Base-by-base conservation (phyloP, 495 filamentous ascomycete species). In the Aspergillus cavernicola region DNA sequence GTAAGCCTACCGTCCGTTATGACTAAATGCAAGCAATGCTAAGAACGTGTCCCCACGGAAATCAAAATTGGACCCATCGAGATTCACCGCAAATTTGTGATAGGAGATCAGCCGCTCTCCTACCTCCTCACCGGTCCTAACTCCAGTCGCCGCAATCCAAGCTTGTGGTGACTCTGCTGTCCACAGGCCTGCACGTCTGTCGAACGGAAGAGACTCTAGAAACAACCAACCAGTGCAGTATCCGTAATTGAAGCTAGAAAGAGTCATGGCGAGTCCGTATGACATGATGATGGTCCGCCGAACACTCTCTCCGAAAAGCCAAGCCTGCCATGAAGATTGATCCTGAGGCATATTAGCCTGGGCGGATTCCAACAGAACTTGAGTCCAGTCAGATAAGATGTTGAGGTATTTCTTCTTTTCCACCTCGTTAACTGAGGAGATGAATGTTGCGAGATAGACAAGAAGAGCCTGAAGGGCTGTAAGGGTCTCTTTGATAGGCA, bases 201-300 rank as follows among this genome's bases (percentile, higher is more conserved):
- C 46, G 16, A 49, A 49, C 22, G 46, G 46, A 28, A 49, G 46
- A 12, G 33, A 38, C 32, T 49, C 46, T n/a, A 49, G 11, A 11
- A 49, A 49, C 20, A 49, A 24, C 46, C 46, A 49, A 37, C 35
- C n/a, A 2, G 33, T 15, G 46, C 46, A 49, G 20, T 49, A 49
- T 18, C 32, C 46, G 19, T 49, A 26, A 3, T 37, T 49, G 46
- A 38, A 49, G 18, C 46, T 37, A 24, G 16, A 24, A 4, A 49
- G 6, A 10, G 46, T 19, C 32, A 38, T 36, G 19, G 32, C 11
- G 12, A 49, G 46, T 8, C 13, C 22, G 22, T 39, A 49, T 24
- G 46, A 49, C 33, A 38, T 38, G 31, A 49, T 3, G 12, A 49
- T 49, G 11, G 46, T 49, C 6, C 46, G 46, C 6, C 46, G 46